Conservation (phyloP, 2,329 filamentous ascomycete species). For the Esteya vermicola region DNA sequence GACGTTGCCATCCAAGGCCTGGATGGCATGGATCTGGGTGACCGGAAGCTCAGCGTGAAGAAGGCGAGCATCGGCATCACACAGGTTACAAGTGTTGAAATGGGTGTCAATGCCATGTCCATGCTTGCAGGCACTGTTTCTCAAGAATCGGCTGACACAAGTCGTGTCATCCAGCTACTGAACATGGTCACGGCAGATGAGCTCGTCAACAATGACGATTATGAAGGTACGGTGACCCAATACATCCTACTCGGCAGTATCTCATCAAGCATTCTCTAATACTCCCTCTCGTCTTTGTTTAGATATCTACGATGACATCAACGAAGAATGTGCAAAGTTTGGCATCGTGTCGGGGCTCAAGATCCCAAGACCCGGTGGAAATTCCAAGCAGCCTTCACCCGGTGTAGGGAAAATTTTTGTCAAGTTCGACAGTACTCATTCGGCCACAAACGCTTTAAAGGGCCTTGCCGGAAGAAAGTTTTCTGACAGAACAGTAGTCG, state of each 20-base stretch:
- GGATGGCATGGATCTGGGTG: conserved; percentile 86
- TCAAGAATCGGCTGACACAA: conserved; percentile 57
- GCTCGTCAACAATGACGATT: conserved; percentile 84
- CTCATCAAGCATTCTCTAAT: neutral
- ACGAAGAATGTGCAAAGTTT: conserved; percentile 86
- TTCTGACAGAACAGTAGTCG: conserved; percentile 87
- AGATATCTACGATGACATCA: conserved; percentile 96
- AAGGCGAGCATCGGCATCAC: conserved; percentile 87
- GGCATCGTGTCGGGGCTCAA: conserved; percentile 79
- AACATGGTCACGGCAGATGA: conserved; percentile 99
- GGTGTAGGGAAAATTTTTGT: conserved; percentile 97
- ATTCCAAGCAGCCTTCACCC: conserved; percentile 65
- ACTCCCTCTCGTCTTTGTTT: neutral
- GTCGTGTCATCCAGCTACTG: conserved; percentile 76
- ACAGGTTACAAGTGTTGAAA: conserved; percentile 84
- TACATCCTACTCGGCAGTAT: too few relatives aligned
- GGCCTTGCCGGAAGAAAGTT: conserved; percentile 94
- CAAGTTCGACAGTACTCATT: conserved; percentile 70
- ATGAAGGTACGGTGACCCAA: conserved; percentile 83
- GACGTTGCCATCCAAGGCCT: conserved; percentile 80
- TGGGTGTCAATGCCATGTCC: conserved; percentile 95
- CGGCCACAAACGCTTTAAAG: conserved; percentile 70
- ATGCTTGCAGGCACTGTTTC: conserved; percentile 87
- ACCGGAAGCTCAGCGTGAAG: conserved; percentile 69
- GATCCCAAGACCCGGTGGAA: conserved; percentile 77